Percentiles rank a stretch among this genome's conserved stretches.
Evolutionary conservation across 371 early-diverging fungal species (phyloP).

Genomic region (Circinella umbellata): DNA sequence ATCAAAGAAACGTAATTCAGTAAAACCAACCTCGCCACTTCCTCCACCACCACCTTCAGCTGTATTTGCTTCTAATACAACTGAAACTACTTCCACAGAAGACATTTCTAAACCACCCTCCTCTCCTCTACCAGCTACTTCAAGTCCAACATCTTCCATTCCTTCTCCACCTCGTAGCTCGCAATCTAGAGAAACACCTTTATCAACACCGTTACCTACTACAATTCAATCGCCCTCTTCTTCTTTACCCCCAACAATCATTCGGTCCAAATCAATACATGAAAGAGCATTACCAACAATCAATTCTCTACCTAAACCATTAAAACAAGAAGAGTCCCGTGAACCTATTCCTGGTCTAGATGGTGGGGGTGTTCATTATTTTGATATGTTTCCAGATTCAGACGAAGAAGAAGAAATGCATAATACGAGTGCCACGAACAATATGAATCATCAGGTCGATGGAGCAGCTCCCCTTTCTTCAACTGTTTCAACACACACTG

Average conservation of each 20-base stretch:
- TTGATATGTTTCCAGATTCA: constrained; percentile 19
- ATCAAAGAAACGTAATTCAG: too few relatives aligned
- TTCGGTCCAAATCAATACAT: background rate
- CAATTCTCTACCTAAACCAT: background rate
- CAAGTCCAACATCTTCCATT: too few relatives aligned
- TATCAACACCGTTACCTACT: background rate
- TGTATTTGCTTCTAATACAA: background rate
- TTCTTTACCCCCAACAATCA: background rate
- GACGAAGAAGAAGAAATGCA: background rate
- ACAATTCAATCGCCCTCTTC: background rate
- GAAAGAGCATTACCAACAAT: background rate
- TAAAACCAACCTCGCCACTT: background rate
- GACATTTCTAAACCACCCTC: too few relatives aligned
- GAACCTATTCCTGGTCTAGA: constrained; percentile 5
- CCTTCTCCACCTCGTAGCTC: too few relatives aligned
- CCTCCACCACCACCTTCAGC: constrained; percentile 2
- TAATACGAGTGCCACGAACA: too few relatives aligned
- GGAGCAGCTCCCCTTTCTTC: too few relatives aligned
- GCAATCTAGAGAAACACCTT: too few relatives aligned
- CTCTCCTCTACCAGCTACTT: too few relatives aligned
- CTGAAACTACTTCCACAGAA: too few relatives aligned
- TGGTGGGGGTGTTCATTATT: constrained; percentile 10
- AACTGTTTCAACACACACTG: too few relatives aligned
- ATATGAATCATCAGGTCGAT: too few relatives aligned
- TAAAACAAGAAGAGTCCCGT: background rate